Evolutionary conservation across 1,284 basidiomycete species (phyloP).

Genomic region (Ganoderma multipileum): DNA sequence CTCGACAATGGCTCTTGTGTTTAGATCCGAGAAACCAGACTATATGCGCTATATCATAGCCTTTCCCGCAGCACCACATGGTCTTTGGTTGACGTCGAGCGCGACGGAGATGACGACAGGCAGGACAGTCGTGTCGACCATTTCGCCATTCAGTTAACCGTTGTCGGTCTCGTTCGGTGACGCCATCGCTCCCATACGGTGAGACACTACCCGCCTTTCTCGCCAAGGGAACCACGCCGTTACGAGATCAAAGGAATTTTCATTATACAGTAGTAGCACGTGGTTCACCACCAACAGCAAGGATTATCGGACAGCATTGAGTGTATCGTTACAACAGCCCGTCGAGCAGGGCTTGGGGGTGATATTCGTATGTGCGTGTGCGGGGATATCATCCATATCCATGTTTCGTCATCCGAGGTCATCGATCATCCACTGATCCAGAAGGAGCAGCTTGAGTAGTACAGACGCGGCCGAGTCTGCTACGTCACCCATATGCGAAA

Average conservation of each 20-base stretch:
- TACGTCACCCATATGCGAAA: background rate
- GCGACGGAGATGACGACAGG: background rate
- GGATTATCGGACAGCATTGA: background rate
- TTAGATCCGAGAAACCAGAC: background rate
- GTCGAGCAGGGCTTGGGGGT: background rate
- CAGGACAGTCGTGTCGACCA: background rate
- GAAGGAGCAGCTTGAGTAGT: constrained; percentile 4
- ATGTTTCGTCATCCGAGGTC: background rate
- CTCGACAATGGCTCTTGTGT: background rate
- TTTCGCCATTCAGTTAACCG: background rate
- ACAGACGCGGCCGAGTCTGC: constrained; percentile 1
- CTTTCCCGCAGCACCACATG: background rate
- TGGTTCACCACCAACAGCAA: background rate
- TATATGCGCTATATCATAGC: background rate
- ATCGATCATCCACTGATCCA: background rate
- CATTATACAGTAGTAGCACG: background rate
- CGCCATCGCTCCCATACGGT: background rate
- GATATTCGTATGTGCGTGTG: background rate
- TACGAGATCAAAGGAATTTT: background rate
- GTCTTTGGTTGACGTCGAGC: background rate
- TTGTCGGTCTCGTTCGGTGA: background rate
- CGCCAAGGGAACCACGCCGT: background rate
- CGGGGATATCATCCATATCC: background rate
- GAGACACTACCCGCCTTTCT: background rate
- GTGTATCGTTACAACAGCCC: constrained; percentile 3